Percentiles rank a stretch among this genome's conserved stretches.
phyloP scores from a whole-genome alignment of 441 rosid species.

The Isatis lusitanica region DNA sequence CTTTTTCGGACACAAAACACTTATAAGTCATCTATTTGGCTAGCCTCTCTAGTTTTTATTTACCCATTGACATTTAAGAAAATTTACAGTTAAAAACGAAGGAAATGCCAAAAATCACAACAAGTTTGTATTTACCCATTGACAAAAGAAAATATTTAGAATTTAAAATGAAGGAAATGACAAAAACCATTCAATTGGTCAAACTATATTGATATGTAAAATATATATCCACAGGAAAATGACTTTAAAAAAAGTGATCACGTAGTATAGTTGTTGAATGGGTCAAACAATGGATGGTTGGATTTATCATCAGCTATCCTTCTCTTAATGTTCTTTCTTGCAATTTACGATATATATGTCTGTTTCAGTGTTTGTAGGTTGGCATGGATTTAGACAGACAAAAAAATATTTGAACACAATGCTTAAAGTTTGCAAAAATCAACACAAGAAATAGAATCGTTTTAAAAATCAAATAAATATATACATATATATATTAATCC shows the following conservation, averaged over 20 bases:
- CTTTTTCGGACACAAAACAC: no score
- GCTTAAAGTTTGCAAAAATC: neutral
- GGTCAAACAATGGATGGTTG: constrained; percentile 15
- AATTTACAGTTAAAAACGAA: no score
- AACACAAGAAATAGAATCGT: neutral
- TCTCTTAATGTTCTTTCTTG: neutral
- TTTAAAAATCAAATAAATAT: neutral
- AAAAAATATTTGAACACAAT: neutral
- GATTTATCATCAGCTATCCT: neutral
- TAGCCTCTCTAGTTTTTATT: neutral
- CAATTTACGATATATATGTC: neutral
- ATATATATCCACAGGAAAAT: neutral
- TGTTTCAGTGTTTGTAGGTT: constrained; percentile 2
- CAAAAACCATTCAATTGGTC: neutral
- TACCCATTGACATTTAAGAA: neutral
- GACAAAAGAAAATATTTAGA: neutral
- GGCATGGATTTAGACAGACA: constrained; percentile 4
- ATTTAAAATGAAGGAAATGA: neutral
- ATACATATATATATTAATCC: neutral
- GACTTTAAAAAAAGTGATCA: neutral
- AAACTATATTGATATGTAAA: neutral
- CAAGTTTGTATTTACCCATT: neutral
- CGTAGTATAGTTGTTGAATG: constrained; percentile 1
- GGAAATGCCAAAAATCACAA: neutral
- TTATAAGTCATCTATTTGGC: no score